phyloP scores from a whole-genome alignment of 345 rosid genomes.

The Hypericum androsaemum region DNA sequence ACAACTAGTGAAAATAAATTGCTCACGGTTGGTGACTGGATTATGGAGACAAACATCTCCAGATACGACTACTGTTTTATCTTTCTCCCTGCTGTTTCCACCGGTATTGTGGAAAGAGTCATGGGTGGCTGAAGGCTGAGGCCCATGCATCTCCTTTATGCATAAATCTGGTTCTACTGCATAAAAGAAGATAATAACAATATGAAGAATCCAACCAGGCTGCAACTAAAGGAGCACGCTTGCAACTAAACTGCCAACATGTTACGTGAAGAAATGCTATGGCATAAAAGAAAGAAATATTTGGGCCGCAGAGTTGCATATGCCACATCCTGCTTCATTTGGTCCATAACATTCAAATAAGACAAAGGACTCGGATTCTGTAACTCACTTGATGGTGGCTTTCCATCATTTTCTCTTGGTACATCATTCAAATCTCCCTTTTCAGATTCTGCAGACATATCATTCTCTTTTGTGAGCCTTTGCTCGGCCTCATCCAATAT shows the following conservation, averaged over 20 bases:
- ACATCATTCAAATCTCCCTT: conserved; percentile 22
- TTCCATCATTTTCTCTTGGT: conserved; percentile 24
- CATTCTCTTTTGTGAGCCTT: conserved; percentile 19
- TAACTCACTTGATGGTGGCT: conserved; percentile 15
- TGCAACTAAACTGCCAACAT: neutral
- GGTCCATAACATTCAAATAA: too few species aligned
- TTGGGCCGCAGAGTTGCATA: too few species aligned
- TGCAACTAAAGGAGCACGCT: neutral
- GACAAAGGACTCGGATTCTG: conserved; percentile 19
- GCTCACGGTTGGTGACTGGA: conserved; percentile 19
- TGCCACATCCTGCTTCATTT: too few species aligned
- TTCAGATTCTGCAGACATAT: conserved; percentile 16
- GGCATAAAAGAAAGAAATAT: too few species aligned
- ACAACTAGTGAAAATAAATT: neutral
- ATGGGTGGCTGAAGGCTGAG: conserved; percentile 15
- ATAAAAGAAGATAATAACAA: conserved; percentile 9
- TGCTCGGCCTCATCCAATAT: conserved; percentile 17
- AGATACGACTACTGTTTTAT: conserved; percentile 14
- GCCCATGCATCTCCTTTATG: conserved; percentile 7
- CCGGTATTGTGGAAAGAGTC: conserved; percentile 6
- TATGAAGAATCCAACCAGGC: neutral
- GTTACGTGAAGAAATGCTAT: neutral
- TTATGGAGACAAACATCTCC: conserved; percentile 17
- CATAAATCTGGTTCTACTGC: conserved; percentile 12
- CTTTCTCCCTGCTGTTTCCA: conserved; percentile 14